A percentile compares a stretch with the other conserved stretches of the same genome.
These are phyloP conservation scores for Graphilbum fragrans DNA, from an alignment of 2,329 filamentous ascomycete genomes.

Conservation along the genomic window DNA sequence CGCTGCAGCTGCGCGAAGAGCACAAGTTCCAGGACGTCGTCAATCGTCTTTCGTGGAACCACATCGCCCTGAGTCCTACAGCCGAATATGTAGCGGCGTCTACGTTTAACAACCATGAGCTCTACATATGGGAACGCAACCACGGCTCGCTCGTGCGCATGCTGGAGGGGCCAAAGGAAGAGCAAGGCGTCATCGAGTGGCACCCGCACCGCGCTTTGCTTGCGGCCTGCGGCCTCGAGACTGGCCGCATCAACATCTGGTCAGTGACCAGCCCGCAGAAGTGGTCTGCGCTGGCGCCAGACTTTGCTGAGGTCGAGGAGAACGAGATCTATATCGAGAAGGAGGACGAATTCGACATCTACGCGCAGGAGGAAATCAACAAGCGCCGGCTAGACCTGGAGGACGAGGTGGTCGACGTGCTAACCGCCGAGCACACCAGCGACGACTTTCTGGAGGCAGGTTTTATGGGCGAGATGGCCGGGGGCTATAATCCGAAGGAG, in stretches of 20 bases:
- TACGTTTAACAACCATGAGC: slow-evolving; percentile 96
- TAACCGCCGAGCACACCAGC: slow-evolving; percentile 60
- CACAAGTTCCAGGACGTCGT: slow-evolving; percentile 99
- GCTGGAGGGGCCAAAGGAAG: slow-evolving; percentile 90
- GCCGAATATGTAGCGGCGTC: slow-evolving; percentile 94
- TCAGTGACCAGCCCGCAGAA: slow-evolving; percentile 89
- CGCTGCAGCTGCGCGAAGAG: slow-evolving; percentile 80
- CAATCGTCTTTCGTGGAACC: slow-evolving; percentile 90
- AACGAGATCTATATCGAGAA: slow-evolving; percentile 93
- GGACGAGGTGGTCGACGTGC: slow-evolving; percentile 85
- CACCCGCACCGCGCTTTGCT: slow-evolving; percentile 80
- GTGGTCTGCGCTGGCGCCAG: slow-evolving; percentile 92
- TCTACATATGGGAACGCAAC: slow-evolving; percentile 94
- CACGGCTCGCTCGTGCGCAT: slow-evolving; percentile 94
- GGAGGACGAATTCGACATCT: slow-evolving; percentile 97
- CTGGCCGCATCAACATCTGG: slow-evolving; percentile 90
- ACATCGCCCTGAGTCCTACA: slow-evolving; percentile 86
- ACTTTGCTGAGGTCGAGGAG: slow-evolving; percentile 95
- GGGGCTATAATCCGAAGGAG: no score
- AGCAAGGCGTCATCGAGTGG: slow-evolving; percentile 95
- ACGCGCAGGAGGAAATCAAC: slow-evolving; percentile 87
- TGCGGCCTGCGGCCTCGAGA: slow-evolving; percentile 84
- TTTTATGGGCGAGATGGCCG: not conserved
- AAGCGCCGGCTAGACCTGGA: slow-evolving; percentile 82
- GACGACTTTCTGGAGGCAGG: slow-evolving; percentile 30